These are phyloP conservation scores for Fusarium poae DNA, from an alignment of 2,329 filamentous ascomycete genomes.

Conservation along the genomic window DNA sequence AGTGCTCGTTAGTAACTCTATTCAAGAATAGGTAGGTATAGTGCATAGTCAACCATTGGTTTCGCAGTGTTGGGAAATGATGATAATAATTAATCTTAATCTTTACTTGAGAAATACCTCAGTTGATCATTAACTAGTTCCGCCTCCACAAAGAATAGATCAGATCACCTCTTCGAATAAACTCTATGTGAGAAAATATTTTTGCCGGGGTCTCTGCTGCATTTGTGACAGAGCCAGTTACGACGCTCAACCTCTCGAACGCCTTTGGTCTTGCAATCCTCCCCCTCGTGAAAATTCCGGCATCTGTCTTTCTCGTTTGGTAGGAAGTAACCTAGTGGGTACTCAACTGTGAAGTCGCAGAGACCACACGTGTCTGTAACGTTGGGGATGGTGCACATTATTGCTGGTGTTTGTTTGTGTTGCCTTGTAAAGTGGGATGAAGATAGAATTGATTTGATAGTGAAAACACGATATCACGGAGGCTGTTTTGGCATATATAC, in stretches of 20 bases:
- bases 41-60: accelerated
- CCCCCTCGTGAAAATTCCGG: neutral
- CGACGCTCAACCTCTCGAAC: neutral
- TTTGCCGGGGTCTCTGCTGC: neutral
- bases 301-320: neutral
- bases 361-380: neutral
- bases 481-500: neutral
- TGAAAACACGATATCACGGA: accelerated
- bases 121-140: neutral
- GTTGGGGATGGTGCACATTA: neutral
- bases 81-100: too few species aligned
- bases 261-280: neutral
- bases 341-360: neutral
- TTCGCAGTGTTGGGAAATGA: neutral
- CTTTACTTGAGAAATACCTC: accelerated
- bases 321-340: neutral
- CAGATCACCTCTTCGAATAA: neutral
- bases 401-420: neutral
- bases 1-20: neutral
- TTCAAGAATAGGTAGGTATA: neutral
- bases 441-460: neutral
- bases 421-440: too few species aligned
- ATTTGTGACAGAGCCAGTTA: neutral
- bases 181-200: neutral
- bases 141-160: neutral